Evolutionary conservation across 768 basidiomycete species (phyloP), one percentile per base, ranked within the genome.

Genomic region (Lactarius quietus): DNA sequence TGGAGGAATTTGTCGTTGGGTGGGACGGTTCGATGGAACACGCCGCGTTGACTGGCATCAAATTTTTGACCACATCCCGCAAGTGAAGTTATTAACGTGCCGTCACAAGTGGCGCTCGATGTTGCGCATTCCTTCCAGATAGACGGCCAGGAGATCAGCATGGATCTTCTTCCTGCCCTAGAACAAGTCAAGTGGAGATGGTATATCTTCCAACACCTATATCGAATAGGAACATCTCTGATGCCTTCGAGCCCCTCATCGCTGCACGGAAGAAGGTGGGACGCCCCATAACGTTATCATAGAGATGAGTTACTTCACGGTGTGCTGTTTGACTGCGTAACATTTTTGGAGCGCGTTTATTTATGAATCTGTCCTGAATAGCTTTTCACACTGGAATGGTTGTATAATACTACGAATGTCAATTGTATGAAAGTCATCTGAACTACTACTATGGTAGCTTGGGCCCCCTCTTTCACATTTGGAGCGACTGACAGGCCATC

Each of bases 1-100:
- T 58, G 6, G 39, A 64, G 53, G 53, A 64, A 6, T 54, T 62
- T 29, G 2, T 45, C n/a, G 7, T 64, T 10, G n/a, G 6, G 14
- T 1, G 55, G n/a, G 7, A 36, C 3, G 3, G 57, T n/a, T 4
- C 43, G 9, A 0, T 12, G 43, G 20, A 2, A 43, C n/a, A 9
- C 41, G 6, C 36, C 36, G 10, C 36, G n/a, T 9, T n/a, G 28
- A 3, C 38, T 61, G 43, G 64, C 31, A 36, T 23, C 1, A 5
- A n/a, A 38, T 60, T 15, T 17, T 48, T 12, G 9, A 17, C 2
- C 41, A 10, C 4, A 35, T 61, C 15, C 20, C 5, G 3, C 51
- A 33, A 20, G 43, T 39, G 51, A 65, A 56, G 28, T 31, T 31
- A 26, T 65, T 20, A 18, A 33, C 35, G 12, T 59, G 12, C 17